Evolutionary conservation across 352 stramenopile genomes (phyloP).

Genomic region (Thraustochytrium sp.): DNA sequence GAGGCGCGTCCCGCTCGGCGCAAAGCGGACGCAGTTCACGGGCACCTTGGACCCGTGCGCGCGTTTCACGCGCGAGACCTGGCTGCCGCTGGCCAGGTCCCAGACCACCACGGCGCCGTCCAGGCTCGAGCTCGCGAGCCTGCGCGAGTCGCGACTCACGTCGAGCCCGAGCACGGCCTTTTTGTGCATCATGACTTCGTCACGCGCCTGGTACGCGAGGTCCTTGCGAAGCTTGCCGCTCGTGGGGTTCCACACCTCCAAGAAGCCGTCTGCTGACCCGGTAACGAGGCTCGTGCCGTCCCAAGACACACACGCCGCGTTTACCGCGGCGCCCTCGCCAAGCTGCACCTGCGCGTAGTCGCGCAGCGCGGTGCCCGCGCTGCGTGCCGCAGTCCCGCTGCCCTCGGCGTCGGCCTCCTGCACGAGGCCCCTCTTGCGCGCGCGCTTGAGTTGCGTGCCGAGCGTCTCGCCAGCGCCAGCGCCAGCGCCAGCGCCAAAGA

Average conservation of each 20-base stretch:
- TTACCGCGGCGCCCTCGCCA: not conserved
- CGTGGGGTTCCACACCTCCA: conserved; percentile 86
- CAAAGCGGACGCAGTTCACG: conserved; percentile 14
- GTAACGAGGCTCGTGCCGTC: conserved; percentile 79
- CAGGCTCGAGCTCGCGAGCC: conserved; percentile 76
- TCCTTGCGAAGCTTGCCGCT: conserved; percentile 80
- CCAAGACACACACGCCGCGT: not conserved
- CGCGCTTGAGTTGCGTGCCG: not conserved
- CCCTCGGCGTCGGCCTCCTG: not conserved
- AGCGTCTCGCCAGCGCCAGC: not conserved
- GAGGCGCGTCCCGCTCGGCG: not conserved
- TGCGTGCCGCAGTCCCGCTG: not conserved
- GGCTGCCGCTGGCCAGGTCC: not conserved
- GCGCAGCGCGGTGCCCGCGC: no score
- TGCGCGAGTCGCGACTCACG: conserved; percentile 67
- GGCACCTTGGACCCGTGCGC: conserved; percentile 15
- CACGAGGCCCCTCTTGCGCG: not conserved
- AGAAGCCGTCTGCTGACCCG: conserved; percentile 85
- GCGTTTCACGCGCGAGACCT: not conserved
- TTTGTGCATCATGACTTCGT: conserved; percentile 85
- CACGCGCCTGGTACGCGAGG: conserved; percentile 75
- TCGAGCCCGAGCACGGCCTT: conserved; percentile 68
- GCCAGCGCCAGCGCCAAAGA: no score
- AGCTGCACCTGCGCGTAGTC: not conserved
- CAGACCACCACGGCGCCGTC: conserved; percentile 76